A percentile compares a stretch with the other conserved stretches of the same genome.
Conservation (phyloP, 2,329 filamentous ascomycete species). For the Neobulgaria alba region DNA sequence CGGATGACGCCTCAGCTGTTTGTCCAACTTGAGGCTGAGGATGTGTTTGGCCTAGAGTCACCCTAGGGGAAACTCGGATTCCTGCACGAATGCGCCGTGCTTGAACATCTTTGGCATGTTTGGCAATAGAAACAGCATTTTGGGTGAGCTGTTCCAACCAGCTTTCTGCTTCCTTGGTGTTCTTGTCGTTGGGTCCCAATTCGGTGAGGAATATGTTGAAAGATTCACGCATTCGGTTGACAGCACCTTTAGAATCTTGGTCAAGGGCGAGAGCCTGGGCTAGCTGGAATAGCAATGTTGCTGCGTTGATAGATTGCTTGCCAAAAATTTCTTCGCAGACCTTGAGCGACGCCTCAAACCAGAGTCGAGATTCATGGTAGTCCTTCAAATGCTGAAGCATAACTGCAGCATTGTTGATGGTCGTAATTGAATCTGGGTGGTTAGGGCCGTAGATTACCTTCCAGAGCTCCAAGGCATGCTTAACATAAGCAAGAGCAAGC, state of each 20-base stretch:
- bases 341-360: constrained; percentile 89
- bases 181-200: constrained; percentile 84
- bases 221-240: constrained; percentile 89
- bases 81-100: constrained; percentile 62
- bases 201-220: constrained; percentile 90
- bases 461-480: constrained; percentile 90
- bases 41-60: constrained; percentile 46
- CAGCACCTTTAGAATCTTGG: constrained; percentile 84
- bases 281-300: constrained; percentile 92
- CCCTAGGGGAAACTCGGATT: constrained; percentile 41
- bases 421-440: constrained; percentile 96
- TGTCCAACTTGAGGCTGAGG: constrained; percentile 39
- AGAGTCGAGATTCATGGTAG: constrained; percentile 87
- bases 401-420: constrained; percentile 95
- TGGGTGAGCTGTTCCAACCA: constrained; percentile 96
- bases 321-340: constrained; percentile 89
- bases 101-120: constrained; percentile 82
- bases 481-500: constrained; percentile 77
- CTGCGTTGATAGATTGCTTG: constrained; percentile 82
- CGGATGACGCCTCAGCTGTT: constrained; percentile 38
- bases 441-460: constrained; percentile 91
- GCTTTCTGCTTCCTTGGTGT: constrained; percentile 94
- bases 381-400: constrained; percentile 96
- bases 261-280: constrained; percentile 94
- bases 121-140: constrained; percentile 89